Conservation (phyloP, 2,329 filamentous ascomycete genomes). For the Sporothrix pseudoabietina region DNA sequence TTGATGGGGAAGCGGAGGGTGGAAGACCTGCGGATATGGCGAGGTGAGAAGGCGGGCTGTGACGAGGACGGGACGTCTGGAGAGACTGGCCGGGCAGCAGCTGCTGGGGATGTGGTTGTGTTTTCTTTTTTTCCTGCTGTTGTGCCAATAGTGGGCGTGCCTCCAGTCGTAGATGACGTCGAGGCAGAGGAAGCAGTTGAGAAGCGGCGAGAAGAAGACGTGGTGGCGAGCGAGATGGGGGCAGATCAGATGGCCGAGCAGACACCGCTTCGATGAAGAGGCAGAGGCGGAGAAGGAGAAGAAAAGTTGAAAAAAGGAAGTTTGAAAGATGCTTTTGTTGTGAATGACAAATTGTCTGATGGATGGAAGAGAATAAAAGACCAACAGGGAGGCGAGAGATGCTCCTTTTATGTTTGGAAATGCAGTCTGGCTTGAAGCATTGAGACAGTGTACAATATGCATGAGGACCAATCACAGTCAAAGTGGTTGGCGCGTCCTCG, state of each 20-base stretch:
- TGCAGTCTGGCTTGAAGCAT: background rate
- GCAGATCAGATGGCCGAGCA: background rate
- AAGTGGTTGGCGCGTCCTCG: background rate
- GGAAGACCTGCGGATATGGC: conserved; percentile 33
- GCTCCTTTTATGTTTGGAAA: conserved; percentile 25
- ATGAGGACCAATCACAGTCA: background rate
- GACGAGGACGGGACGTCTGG: conserved; percentile 15
- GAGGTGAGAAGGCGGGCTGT: conserved; percentile 24
- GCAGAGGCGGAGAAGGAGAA: background rate
- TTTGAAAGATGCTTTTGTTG: background rate
- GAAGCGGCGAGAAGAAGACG: conserved; percentile 34
- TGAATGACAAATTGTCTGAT: conserved; percentile 12
- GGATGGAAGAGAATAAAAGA: background rate
- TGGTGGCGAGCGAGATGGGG: conserved; percentile 26
- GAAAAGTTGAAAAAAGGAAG: background rate
- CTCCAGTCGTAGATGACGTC: conserved; percentile 27
- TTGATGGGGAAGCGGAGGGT: conserved; percentile 35
- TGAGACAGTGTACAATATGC: background rate
- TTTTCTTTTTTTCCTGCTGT: conserved; percentile 16
- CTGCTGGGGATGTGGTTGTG: background rate
- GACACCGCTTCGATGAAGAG: background rate
- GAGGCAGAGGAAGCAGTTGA: conserved; percentile 33
- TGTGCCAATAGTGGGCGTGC: conserved; percentile 26
- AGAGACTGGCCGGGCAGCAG: conserved; percentile 2
- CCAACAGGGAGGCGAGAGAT: conserved; percentile 7